Percentiles rank a stretch among this genome's conserved stretches.
Conservation (phyloP, 1,284 basidiomycete species). For the Laetiporus sulphureus region DNA sequence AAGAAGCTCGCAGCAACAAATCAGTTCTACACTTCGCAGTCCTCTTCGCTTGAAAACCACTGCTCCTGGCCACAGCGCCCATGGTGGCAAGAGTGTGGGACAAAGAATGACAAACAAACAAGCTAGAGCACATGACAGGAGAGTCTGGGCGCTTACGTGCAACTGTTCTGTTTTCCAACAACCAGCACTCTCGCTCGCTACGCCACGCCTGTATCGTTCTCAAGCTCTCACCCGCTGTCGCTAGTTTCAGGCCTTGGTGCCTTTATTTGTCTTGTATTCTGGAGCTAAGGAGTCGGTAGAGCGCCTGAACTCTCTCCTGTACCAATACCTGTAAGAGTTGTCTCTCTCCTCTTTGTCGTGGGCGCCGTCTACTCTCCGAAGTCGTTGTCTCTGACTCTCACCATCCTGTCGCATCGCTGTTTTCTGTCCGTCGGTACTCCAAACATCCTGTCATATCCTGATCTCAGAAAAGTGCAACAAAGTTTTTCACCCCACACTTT, state of each 20-base stretch:
- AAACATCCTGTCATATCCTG: slow-evolving; percentile 23
- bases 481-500: slow-evolving; percentile 14
- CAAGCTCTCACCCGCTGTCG: slow-evolving; percentile 3
- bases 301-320: slow-evolving; percentile 21
- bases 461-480: slow-evolving; percentile 23
- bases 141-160: slow-evolving; percentile 7
- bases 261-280: slow-evolving; percentile 14
- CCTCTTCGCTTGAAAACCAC: too few relatives aligned
- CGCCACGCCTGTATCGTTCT: not conserved
- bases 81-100: too few relatives aligned
- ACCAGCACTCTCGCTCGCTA: slow-evolving; percentile 7
- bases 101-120: slow-evolving; percentile 2
- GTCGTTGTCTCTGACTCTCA: slow-evolving; percentile 23
- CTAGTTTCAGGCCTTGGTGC: slow-evolving; percentile 10
- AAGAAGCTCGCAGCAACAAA: too few relatives aligned
- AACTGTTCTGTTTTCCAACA: slow-evolving; percentile 8
- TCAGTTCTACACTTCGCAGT: too few relatives aligned
- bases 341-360: slow-evolving; percentile 11
- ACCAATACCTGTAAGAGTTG: slow-evolving; percentile 28
- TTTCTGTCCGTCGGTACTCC: slow-evolving; percentile 24
- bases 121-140: slow-evolving; percentile 1
- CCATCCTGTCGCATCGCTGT: slow-evolving; percentile 20
- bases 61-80: too few relatives aligned
- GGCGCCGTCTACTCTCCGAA: slow-evolving; percentile 13
- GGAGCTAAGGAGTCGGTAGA: slow-evolving; percentile 19